Evolutionary conservation across 495 filamentous ascomycete genomes (phyloP), one percentile per base, ranked within the genome.

Genomic region (Daldinia vernicosa): DNA sequence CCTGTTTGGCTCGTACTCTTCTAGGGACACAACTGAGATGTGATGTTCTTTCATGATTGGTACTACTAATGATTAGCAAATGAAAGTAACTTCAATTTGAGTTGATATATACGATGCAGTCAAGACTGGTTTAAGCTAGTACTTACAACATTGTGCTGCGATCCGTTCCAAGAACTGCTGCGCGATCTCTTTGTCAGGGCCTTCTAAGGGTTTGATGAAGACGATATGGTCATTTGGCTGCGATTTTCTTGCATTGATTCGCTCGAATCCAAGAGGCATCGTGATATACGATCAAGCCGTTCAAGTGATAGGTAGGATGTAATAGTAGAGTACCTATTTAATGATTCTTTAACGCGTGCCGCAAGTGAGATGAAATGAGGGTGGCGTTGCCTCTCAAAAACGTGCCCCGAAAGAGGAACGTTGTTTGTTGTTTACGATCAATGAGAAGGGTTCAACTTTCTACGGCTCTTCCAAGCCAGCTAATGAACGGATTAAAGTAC

Each of bases 121-220:
- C 2, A 27, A 19, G 22, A 30, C 8, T 2, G 5, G 14, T 35
- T 51, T 30, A 14, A 1, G 4, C 32, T 60, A 35, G 30, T 14
- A 61, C 82, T 69, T 66, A 84, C 88, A 80, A 74, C 89, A 91
- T 79, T 93, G 90, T 19, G 92, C 92, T 9, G 92, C 92, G 58
- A 95, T 91, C 24, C 90, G 85, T 70, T 91, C 89, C 6, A 95
- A 80, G 70, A 91, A 93, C 72, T 91, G 88, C 72, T 89, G 84
- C 14, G 92, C 88, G 51, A 84, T 84, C 0, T 76, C 75, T 56
- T 88, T 81, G 60, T 87, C 84, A 0, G 84, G 80, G 0, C 89
- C 89, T 17, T 87, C 82, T 1, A 93, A 81, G 0, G 91, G 88
- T 74, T 92, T 91, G 80, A 95, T 92, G 82, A 93, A 93, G 66